Evolutionary conservation across 2,329 filamentous ascomycete species (phyloP), one percentile per base, ranked within the genome.

Genomic region (Penicillium janthinellum): DNA sequence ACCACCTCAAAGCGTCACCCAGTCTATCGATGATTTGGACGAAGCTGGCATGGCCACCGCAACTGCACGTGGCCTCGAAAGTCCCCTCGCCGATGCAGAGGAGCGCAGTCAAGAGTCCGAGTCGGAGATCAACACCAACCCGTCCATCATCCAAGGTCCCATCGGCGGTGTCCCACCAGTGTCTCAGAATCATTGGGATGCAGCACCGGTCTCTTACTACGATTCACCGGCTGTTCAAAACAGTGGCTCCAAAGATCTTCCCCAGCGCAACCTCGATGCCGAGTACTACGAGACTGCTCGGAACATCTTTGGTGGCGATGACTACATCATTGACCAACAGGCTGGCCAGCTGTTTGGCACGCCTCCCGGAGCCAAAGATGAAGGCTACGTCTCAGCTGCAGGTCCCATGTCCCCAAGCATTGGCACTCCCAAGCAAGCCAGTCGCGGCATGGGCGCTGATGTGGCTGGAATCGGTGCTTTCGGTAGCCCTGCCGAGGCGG

Each of bases 361-460:
- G 76, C 84, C 65, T 78, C 85, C 74, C 82, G 88, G 83, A 60
- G 85, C 80, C 60, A 90, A 88, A 73, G 91, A 97, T 71, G 94
- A 98, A 79, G 94, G 93, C 7, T 98, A 97, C 77, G 93, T 94
- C 65, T 96, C 94, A 25, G 91, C 86, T 67, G 83, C 83, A 37
- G 85, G 87, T 70, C 83, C 81, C 63, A 82, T 84, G 64, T 83
- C 81, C 52, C 77, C 79, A 14, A 81, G 79, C 57, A 70, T 73
- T 42, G 73, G 74, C 53, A 83, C 80, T 5, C 81, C 82, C 12
- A 79, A 82, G 54, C 77, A 76, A 37, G 76, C 72, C 39, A 70
- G 64, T 15, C 80, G 78, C 69, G 79, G 72, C 56, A 76, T 86
- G 57, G 85, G 82, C 49, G 84, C 86, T 47, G 81, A 84, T 60